A percentile compares a stretch with the other conserved stretches of the same genome.
phyloP scores from a whole-genome alignment of 106 monocot genomes.

The Allium sativum region DNA sequence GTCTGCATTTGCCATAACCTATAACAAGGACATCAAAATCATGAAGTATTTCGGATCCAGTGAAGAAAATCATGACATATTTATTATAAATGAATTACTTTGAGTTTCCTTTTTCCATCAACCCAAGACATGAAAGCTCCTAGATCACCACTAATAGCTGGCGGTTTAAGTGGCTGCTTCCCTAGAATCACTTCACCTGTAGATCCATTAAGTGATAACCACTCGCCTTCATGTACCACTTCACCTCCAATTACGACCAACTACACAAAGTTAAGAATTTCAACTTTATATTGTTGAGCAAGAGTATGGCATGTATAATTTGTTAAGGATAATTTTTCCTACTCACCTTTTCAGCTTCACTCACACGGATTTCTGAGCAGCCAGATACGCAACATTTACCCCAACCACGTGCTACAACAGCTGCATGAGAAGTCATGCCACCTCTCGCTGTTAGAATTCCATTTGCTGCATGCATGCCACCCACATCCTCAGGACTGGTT shows the following conservation, averaged over 20 bases:
- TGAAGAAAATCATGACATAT: too few relatives aligned
- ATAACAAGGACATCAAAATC: background rate
- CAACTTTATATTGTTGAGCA: too few relatives aligned
- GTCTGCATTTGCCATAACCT: slow-evolving; percentile 99
- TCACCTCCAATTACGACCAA: slow-evolving; percentile 52
- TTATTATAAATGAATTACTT: slow-evolving; percentile 28
- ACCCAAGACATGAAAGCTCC: slow-evolving; percentile 88
- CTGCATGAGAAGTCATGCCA: slow-evolving; percentile 99
- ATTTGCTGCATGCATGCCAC: background rate
- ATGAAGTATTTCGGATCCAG: too few relatives aligned
- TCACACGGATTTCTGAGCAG: slow-evolving; percentile 71
- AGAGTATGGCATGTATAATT: too few relatives aligned
- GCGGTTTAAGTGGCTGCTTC: slow-evolving; percentile 76
- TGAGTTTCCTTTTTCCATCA: slow-evolving; percentile 63
- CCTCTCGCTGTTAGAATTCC: slow-evolving; percentile 97
- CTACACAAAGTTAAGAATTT: slow-evolving; percentile 15
- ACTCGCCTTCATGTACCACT: slow-evolving; percentile 68
- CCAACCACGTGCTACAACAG: slow-evolving; percentile 94
- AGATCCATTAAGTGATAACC: slow-evolving; percentile 92
- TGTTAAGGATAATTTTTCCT: background rate
- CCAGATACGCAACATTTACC: slow-evolving; percentile 94
- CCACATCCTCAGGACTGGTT: too few relatives aligned
- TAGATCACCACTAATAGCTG: slow-evolving; percentile 75
- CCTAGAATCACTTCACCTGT: slow-evolving; percentile 80
- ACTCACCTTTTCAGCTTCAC: slow-evolving; percentile 56